Evolutionary conservation across 306 rosid species (phyloP), one percentile per base, ranked within the genome.

Genomic region (Prunus mira): DNA sequence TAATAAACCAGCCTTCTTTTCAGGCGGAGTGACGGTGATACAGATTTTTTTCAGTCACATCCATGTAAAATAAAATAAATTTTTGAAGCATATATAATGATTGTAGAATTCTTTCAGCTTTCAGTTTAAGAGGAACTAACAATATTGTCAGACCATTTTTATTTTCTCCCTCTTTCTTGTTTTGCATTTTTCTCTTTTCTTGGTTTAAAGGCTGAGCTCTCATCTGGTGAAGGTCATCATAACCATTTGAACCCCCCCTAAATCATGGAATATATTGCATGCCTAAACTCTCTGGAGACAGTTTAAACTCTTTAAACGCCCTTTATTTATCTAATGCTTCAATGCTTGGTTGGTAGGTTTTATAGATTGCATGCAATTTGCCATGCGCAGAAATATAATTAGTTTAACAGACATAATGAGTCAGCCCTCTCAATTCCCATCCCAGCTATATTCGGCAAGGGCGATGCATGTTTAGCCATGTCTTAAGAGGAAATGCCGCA

Each of bases 11-110:
- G 43, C 15, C 5, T 43, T 24, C 20, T 28, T 65, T 43, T 32
- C 9, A 46, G 24, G 15, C 62, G 47, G 17, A 41, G 17, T 49
- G 75, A 58, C 15, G 19, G 73, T 51, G 83, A 24, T 76, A 62
- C 19, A 10, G 14, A 34, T 34, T 14, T 57, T 67, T 6, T 61
- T 20, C 0, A 28, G 63, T 60, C 19, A 15, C 38, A 68, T 38
- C 62, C 54, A 13, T 14, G 5, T 13, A 18, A 18, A 24, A 71
- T 47, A 12, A 46, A 70, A 32, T 51, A 2, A 56, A 56, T 12
- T 19, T 54, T 55, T 3, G 68, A 57, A 47, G 70, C 71, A 80
- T 49, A 10, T 20, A 56, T 3, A 38, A 41, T 41, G 15, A 57
- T 27, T 57, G 41, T 30, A 63, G 45, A 13, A 15, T 15, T 12